Conservation (phyloP, 257 asterid genomes). For the Fraxinus anomala region DNA sequence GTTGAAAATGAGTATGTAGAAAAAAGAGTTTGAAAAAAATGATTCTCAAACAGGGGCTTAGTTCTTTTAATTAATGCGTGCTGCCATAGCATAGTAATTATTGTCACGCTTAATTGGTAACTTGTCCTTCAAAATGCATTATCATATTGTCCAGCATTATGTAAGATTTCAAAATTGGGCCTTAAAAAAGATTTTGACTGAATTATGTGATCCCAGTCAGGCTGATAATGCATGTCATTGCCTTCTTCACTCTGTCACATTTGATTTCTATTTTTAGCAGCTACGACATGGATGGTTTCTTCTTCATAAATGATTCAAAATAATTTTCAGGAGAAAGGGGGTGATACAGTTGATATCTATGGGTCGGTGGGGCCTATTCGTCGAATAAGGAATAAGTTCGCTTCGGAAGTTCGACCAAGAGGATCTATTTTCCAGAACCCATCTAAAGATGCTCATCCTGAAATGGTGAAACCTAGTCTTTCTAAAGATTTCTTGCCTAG, state of each 20-base stretch:
- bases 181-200: constrained; percentile 10
- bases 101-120: neutral
- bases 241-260: neutral
- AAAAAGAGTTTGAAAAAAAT: too few relatives aligned
- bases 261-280: neutral
- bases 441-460: constrained; percentile 45
- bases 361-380: constrained; percentile 90
- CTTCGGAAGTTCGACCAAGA: constrained; percentile 69
- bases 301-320: constrained; percentile 5
- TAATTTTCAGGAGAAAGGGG: constrained; percentile 57
- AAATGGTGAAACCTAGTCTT: constrained; percentile 34
- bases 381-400: constrained; percentile 59
- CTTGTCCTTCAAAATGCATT: constrained; percentile 5
- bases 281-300: constrained; percentile 14
- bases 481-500: constrained; percentile 46
- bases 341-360: constrained; percentile 49
- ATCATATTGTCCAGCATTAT: neutral
- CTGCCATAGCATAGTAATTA: neutral
- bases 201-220: constrained; percentile 1
- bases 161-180: constrained; percentile 10
- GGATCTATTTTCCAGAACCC: constrained; percentile 60
- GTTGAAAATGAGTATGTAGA: too few relatives aligned
- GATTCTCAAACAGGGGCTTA: neutral
- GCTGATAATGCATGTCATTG: constrained; percentile 3
- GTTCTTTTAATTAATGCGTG: neutral